A percentile compares a stretch with the other conserved stretches of the same genome.
These are phyloP conservation scores for Vaccinium myrtillus DNA, from an alignment of 148 eudicot genomes.

Conservation along the genomic window DNA sequence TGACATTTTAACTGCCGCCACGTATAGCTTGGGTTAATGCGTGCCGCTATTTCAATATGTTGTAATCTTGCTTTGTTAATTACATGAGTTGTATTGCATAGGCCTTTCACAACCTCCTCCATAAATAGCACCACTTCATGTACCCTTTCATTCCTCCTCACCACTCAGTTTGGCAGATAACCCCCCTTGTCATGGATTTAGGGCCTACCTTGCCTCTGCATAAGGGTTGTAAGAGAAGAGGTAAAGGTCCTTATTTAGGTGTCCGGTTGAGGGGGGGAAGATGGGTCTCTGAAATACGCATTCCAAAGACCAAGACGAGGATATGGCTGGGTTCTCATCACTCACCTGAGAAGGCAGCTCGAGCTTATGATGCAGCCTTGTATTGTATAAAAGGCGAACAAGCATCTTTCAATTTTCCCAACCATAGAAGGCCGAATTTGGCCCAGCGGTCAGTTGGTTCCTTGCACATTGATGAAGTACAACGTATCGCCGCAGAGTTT, in stretches of 20 bases:
- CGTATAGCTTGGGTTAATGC: neutral
- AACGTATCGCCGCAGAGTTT: neutral
- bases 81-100: neutral
- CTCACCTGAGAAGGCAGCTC: constrained; percentile 2
- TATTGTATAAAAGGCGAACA: neutral
- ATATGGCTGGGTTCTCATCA: constrained; percentile 1
- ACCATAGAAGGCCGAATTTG: neutral
- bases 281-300: constrained; percentile 4
- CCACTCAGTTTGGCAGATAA: neutral
- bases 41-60: neutral
- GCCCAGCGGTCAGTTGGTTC: neutral
- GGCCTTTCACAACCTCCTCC: neutral
- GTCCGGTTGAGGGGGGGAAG: constrained; percentile 6
- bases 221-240: neutral
- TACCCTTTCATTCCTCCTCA: neutral
- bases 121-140: neutral
- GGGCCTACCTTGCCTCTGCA: neutral
- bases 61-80: neutral
- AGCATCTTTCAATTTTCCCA: neutral
- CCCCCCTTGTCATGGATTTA: neutral
- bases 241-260: neutral
- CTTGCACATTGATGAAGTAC: neutral
- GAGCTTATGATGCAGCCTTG: constrained; percentile 1
- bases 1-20: neutral
- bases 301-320: neutral